A percentile compares a stretch with the other conserved stretches of the same genome.
These are phyloP conservation scores for Dendrobium nobile DNA, from an alignment of 106 monocot genomes.

Conservation along the genomic window DNA sequence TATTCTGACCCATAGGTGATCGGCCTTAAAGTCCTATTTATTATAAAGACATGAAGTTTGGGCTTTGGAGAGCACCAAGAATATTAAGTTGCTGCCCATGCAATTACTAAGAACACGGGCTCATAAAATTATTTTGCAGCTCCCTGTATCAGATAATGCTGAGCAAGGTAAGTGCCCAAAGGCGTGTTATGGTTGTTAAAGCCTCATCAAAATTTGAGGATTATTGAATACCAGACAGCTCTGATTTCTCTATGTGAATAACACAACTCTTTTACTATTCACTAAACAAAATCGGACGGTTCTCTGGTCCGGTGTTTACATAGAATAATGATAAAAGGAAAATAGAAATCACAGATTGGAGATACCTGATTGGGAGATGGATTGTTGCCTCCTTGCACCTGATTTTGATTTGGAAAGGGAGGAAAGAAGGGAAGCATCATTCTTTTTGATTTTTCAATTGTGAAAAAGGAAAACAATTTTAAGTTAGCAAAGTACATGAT, in stretches of 20 bases:
- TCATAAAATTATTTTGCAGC: not conserved
- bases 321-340: not conserved
- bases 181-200: not conserved
- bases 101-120: too few relatives aligned
- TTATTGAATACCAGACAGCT: not conserved
- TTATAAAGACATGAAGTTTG: not conserved
- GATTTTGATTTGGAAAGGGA: slow-evolving; percentile 7
- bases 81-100: not conserved
- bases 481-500: not conserved
- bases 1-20: not conserved
- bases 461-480: not conserved
- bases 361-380: slow-evolving; percentile 3
- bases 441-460: not conserved
- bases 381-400: not conserved
- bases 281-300: too few relatives aligned
- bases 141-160: slow-evolving; percentile 2
- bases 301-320: too few relatives aligned
- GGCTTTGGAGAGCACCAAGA: slow-evolving; percentile 3
- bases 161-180: not conserved
- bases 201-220: not conserved
- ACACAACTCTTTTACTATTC: too few relatives aligned
- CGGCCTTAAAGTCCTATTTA: not conserved
- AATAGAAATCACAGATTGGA: not conserved
- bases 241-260: too few relatives aligned
- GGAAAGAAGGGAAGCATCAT: slow-evolving; percentile 6